Evolutionary conservation across 2,329 filamentous ascomycete genomes (phyloP), one percentile per base, ranked within the genome.

Genomic region (Venturia pyrina): DNA sequence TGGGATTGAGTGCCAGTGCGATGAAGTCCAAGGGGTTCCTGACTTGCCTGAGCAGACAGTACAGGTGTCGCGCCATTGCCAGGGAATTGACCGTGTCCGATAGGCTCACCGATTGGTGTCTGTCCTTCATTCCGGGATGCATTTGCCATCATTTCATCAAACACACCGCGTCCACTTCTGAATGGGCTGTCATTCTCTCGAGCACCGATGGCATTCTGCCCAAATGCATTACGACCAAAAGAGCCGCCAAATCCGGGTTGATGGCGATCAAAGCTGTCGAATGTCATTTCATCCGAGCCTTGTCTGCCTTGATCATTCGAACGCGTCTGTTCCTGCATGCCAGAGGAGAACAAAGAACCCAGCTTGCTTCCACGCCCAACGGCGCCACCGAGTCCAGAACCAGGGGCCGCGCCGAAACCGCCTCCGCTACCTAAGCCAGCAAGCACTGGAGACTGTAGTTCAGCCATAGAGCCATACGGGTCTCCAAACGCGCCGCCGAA

Each of bases 321-420:
- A 67, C 92, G 89, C 89, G 96, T 93, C 75, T 96, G 91, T 44
- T 92, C 90, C 77, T 97, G 93, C 89, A 96, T 93, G 5, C 89
- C 88, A 1, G 87, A 80, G 10, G 93, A 93, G 73, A 99, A 97
- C 32, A 99, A 80, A 1, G 91, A 93, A 1, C 90, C 89, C 48
- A 97, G 81, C 76, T 93, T 96, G 79, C 90, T 95, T 5, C 86
- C 83, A 46, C 91, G 87, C 41, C 90, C 86, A 59, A 90, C 85
- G 63, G 88, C 88, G 63, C 81, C 82, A 66, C 80, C 81, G 48
- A 80, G 79, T 66, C 81, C 83, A 28, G 81, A 78, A 56, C 81
- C 79, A 46, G 84, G 80, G 6, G 76, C 78, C 50, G 85, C 81
- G 5, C 88, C 88, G 73, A 95, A 92, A 57, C 92, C 74, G 17